Conservation (phyloP, 164 flowering plant genomes). For the Magnolia officinalis region DNA sequence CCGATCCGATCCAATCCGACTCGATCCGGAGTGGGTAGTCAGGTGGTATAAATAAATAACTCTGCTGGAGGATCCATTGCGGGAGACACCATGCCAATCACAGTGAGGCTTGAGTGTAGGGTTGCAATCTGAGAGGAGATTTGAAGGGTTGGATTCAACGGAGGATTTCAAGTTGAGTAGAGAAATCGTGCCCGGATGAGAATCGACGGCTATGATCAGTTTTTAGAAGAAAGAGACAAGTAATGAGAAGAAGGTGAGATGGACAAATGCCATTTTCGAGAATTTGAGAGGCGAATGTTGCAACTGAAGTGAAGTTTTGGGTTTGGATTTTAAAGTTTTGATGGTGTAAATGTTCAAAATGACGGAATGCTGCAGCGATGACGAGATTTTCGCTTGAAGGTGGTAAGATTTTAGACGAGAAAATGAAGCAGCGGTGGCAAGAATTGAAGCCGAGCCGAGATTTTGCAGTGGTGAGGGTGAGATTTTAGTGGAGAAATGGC, state of each 20-base stretch:
- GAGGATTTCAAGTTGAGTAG: conserved; percentile 44
- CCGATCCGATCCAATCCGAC: too few species aligned
- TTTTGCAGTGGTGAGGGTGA: neutral
- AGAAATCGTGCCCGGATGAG: conserved; percentile 26
- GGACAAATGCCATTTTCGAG: neutral
- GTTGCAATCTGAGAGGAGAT: conserved; percentile 42
- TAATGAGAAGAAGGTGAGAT: conserved; percentile 11
- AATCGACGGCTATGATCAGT: conserved; percentile 3
- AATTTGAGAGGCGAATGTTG: neutral
- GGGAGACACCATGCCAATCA: conserved; percentile 50
- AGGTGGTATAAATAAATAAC: conserved; percentile 15
- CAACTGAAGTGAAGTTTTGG: neutral
- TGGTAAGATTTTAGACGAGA: conserved; percentile 1
- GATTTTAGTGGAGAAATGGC: neutral
- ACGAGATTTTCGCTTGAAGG: neutral
- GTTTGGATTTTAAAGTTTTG: neutral
- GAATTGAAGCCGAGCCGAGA: neutral
- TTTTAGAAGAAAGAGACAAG: conserved; percentile 7
- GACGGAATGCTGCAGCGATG: neutral
- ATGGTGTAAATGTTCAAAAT: neutral
- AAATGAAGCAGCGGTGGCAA: neutral
- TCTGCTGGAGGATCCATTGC: conserved; percentile 34
- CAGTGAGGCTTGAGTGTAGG: conserved; percentile 30
- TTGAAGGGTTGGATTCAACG: conserved; percentile 29
- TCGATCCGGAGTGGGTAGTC: too few species aligned